A percentile compares a stretch with the other conserved stretches of the same genome.
phyloP scores from a whole-genome alignment of 116 monocot species.

The Iris pallida region DNA sequence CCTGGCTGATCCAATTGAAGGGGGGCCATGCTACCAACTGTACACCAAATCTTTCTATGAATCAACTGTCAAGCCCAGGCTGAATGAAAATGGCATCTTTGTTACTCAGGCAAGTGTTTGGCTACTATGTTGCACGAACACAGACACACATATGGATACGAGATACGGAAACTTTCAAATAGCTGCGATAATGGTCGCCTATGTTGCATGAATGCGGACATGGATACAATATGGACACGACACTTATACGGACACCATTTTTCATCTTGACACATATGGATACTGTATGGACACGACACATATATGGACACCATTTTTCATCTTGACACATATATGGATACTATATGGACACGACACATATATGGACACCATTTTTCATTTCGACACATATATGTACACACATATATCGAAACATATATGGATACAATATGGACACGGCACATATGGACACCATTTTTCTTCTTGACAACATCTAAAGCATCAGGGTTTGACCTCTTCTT shows the following conservation, averaged over 20 bases:
- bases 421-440: too few relatives aligned
- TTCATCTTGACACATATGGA: too few relatives aligned
- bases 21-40: slow-evolving; percentile 44
- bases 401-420: too few relatives aligned
- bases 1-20: slow-evolving; percentile 42
- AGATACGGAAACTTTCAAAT: neutral
- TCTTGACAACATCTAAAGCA: neutral
- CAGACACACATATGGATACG: neutral
- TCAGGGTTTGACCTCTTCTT: neutral
- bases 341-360: too few relatives aligned
- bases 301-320: too few relatives aligned
- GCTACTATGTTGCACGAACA: neutral
- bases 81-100: slow-evolving; percentile 55
- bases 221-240: too few relatives aligned
- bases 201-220: neutral
- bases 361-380: neutral
- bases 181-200: too few relatives aligned
- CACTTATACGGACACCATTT: too few relatives aligned
- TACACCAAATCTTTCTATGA: slow-evolving; percentile 69
- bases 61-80: slow-evolving; percentile 33
- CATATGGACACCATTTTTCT: too few relatives aligned
- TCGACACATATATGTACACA: too few relatives aligned
- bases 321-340: too few relatives aligned
- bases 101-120: slow-evolving; percentile 45
- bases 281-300: too few relatives aligned